phyloP scores from a whole-genome alignment of 768 basidiomycete species.

The Boletales sp. region DNA sequence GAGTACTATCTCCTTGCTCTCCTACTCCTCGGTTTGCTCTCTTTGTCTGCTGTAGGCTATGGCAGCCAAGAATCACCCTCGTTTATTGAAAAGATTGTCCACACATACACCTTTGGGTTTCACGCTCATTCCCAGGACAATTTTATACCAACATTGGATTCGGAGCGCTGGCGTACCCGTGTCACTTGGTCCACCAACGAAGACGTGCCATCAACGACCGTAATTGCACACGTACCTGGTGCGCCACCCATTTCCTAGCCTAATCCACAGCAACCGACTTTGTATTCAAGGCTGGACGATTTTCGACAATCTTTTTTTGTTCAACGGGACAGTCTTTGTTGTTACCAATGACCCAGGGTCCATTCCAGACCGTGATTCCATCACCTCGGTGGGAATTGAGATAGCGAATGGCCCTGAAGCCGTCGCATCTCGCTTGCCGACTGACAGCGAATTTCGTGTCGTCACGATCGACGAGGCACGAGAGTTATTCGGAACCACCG shows the following conservation, averaged over 20 bases:
- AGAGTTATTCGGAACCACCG: constrained; percentile 64
- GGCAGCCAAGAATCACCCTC: constrained; percentile 3
- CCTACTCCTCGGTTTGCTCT: constrained; percentile 46
- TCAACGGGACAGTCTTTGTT: constrained; percentile 79
- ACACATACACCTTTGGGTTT: background rate
- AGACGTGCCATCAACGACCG: constrained; percentile 53
- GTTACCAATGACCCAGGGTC: constrained; percentile 71
- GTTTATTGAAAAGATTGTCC: constrained; percentile 5
- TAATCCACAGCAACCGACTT: background rate
- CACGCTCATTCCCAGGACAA: constrained; percentile 2
- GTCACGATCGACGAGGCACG: constrained; percentile 67
- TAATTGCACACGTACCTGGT: constrained; percentile 80
- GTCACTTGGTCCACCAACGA: constrained; percentile 36
- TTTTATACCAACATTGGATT: constrained; percentile 9
- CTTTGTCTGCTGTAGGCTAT: constrained; percentile 34
- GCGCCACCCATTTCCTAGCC: background rate
- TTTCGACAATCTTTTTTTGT: constrained; percentile 76
- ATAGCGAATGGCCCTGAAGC: constrained; percentile 58
- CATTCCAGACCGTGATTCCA: constrained; percentile 61
- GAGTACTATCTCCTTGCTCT: constrained; percentile 50
- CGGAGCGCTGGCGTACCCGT: constrained; percentile 29
- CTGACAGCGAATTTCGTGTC: constrained; percentile 74
- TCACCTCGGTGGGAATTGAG: constrained; percentile 65
- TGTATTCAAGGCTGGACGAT: constrained; percentile 76
- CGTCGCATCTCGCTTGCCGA: constrained; percentile 60